Percentiles rank a stretch among this genome's conserved stretches.
Conservation (phyloP, 208 protist species). For the Leishmania gerbilli region DNA sequence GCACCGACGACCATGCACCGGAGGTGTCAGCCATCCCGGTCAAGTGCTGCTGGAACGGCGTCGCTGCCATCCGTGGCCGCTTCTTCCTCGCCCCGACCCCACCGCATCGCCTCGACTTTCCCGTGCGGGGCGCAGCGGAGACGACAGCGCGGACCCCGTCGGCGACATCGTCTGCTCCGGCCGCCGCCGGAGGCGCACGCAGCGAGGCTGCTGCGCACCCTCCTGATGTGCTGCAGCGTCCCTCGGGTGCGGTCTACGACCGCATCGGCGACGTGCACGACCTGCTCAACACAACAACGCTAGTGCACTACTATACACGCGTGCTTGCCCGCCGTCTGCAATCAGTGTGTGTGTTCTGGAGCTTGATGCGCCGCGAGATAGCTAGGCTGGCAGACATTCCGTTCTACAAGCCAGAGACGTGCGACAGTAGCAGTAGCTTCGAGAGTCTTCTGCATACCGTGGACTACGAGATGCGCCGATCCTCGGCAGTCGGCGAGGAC, state of each 20-base stretch:
- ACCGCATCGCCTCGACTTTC: slow-evolving; percentile 12
- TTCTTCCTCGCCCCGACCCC: slow-evolving; percentile 44
- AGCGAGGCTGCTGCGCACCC: not conserved
- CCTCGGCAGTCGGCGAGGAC: not conserved
- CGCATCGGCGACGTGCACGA: slow-evolving; percentile 17
- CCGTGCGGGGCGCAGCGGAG: not conserved
- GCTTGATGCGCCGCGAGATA: slow-evolving; percentile 14
- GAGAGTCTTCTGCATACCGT: slow-evolving; percentile 5
- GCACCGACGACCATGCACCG: not conserved
- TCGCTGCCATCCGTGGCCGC: slow-evolving; percentile 64
- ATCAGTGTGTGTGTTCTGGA: slow-evolving; percentile 15
- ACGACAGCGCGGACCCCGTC: not conserved
- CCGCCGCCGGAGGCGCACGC: not conserved
- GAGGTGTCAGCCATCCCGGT: slow-evolving; percentile 42
- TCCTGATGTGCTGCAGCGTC: slow-evolving; percentile 4
- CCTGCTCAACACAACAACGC: not conserved
- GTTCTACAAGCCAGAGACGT: slow-evolving; percentile 18
- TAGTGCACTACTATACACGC: slow-evolving; percentile 22
- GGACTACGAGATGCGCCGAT: not conserved
- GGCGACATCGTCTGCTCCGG: not conserved
- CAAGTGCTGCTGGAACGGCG: slow-evolving; percentile 86
- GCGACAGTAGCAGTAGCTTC: slow-evolving; percentile 21
- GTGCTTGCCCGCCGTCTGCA: slow-evolving; percentile 26
- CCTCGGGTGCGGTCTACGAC: slow-evolving; percentile 32
- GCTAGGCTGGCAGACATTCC: slow-evolving; percentile 10